Evolutionary conservation across 2,329 filamentous ascomycete genomes (phyloP).

Genomic region (Pseudogymnoascus sp.): DNA sequence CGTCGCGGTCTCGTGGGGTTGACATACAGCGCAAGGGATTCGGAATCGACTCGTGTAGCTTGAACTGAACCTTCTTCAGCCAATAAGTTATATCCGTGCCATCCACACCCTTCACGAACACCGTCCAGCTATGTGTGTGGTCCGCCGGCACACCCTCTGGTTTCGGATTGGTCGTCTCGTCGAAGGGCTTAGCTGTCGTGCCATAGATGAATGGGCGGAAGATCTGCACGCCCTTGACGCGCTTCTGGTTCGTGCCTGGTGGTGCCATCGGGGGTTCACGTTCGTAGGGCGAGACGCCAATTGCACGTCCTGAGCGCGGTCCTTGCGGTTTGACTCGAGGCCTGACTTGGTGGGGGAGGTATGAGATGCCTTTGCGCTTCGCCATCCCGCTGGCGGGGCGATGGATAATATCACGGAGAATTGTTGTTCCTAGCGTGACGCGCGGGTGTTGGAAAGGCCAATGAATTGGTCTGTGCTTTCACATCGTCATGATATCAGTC

Average conservation of each 20-base stretch:
- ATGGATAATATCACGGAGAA: background rate
- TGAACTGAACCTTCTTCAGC: conserved; percentile 96
- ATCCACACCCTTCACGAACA: conserved; percentile 86
- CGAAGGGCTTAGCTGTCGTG: conserved; percentile 71
- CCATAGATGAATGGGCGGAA: conserved; percentile 64
- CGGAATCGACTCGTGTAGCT: conserved; percentile 92
- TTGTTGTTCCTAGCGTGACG: conserved; percentile 8
- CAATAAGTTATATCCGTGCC: conserved; percentile 90
- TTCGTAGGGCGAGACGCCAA: background rate
- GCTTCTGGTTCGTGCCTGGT: conserved; percentile 46
- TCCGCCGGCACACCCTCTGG: conserved; percentile 71
- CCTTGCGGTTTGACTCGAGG: conserved; percentile 6
- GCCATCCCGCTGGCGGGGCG: background rate
- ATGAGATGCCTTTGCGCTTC: background rate
- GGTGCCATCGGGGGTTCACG: conserved; percentile 44
- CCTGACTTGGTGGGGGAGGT: conserved; percentile 4
- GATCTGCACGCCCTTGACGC: conserved; percentile 58
- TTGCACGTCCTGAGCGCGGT: conserved; percentile 4
- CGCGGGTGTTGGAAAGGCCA: conserved; percentile 1
- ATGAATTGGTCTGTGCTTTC: conserved; percentile 11
- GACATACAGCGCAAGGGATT: conserved; percentile 71
- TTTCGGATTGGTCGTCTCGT: conserved; percentile 68
- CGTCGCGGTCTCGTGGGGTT: background rate
- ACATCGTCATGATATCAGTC: conserved; percentile 10
- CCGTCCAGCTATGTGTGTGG: conserved; percentile 94